Base-by-base conservation (phyloP, 305 asterid genomes). In the Fraxinus platypoda region DNA sequence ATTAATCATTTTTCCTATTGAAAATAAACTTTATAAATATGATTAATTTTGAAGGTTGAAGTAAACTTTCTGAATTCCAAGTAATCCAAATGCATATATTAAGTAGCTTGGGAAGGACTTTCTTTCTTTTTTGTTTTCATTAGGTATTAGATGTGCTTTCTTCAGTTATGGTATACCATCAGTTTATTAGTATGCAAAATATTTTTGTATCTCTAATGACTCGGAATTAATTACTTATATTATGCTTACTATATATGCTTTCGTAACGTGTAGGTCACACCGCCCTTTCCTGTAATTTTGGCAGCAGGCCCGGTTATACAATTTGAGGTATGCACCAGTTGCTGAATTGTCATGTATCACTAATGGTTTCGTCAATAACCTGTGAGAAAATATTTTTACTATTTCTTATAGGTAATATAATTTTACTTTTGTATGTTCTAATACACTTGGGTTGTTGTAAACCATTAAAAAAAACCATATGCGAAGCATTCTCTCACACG, bases 301-400 rank as follows among this genome's bases (percentile, higher is more conserved):
- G 97, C 97, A 74, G 90, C 93, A 62, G 86, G 91, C 78, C 99
- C 98, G 0, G 62, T 93, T 82, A 82, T 97, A 81, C 97, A 95
- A 87, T 95, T 94, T 90, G 97, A 97, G 98, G 98, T 96, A 86
- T 57, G 89, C 80, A 84, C 79, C 33, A 57, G 59, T 72, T 12
- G 25, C 76, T 68, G 13, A 43, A 72, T 46, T 76, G 28, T 28
- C 74, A 41, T 52, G 6, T 43, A 8, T 74, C 52, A 77, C 74
- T 83, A 52, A 73, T 78, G 70, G 38, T 74, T 76, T 77, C 68
- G 28, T 82, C 38, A 35, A 71, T 33, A 9, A 49, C 73, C 74
- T 35, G 31, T 26, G 30, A 49, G 34, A 78, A 78, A 23, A 6
- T 70, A 70, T 26, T 30, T 70, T 70, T 70, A 13, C 38, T 34